Evolutionary conservation across 306 rosid species (phyloP), one percentile per base, ranked within the genome.

Genomic region (Begonia masoniana): DNA sequence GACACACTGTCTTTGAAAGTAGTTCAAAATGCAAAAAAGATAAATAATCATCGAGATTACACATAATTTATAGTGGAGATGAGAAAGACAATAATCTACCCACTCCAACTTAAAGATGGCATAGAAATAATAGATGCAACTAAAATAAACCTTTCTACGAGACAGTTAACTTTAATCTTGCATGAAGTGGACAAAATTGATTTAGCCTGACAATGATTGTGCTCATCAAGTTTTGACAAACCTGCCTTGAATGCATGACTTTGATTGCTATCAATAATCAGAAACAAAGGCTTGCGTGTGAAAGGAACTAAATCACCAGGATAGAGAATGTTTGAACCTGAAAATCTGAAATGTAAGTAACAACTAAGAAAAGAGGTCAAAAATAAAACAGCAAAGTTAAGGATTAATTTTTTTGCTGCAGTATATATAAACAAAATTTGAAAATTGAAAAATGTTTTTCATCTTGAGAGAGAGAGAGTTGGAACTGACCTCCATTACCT

Each of bases 211-310:
- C 39, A 73, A 77, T 61, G 65, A 62, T 69, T 71, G 69, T 59
- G 68, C 60, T 10, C 23, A 4, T 5, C 39, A 79, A 83, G 96
- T 83, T 92, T 74, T 82, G 88, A 92, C 99, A 92, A 92, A 92
- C 99, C 99, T 92, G 99, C 99, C 99, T 92, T 92, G 99, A 92
- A 92, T 92, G 99, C 96, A 75, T 81, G 93, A 91, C 99, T 92
- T 79, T 71, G 81, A 78, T 86, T 91, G 61, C 99, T 86, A 67
- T 92, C 99, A 70, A 92, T 65, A 54, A 86, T 78, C 87, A 92
- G 67, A 84, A 92, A 92, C 63, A 92, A 92, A 60, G 96, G 96
- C 68, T 84, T 83, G 56, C 96, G 92, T 24, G 99, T 92, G 68
- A 86, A 83, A 53, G 99, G 96, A 71, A 92, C 68, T 71, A 92